phyloP scores from a whole-genome alignment of 306 rosid genomes.

The Datisca glomerata region DNA sequence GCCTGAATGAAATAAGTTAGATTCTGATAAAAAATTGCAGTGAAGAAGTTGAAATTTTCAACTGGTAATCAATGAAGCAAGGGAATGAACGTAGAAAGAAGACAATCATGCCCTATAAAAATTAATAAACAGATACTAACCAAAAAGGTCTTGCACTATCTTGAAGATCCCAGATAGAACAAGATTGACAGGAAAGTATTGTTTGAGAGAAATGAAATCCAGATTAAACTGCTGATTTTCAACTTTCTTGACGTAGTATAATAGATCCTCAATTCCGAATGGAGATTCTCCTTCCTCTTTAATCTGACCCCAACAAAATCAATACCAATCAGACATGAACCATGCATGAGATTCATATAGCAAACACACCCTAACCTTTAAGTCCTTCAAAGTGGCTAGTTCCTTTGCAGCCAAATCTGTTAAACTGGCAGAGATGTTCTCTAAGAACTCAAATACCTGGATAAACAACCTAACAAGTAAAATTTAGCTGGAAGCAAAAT shows the following conservation, averaged over 20 bases:
- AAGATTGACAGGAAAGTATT: conserved; percentile 75
- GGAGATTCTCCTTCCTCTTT: conserved; percentile 85
- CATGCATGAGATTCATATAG: conserved; percentile 2
- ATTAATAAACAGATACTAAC: conserved; percentile 25
- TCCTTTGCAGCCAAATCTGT: conserved; percentile 61
- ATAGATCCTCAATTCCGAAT: conserved; percentile 81
- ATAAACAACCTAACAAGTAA: conserved; percentile 6
- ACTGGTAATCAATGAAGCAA: conserved; percentile 3
- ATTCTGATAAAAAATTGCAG: conserved; percentile 5
- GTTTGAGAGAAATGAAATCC: conserved; percentile 74
- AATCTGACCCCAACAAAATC: conserved; percentile 43
- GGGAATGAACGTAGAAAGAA: conserved; percentile 5
- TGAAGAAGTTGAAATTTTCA: conserved; percentile 1
- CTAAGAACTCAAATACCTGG: conserved; percentile 89
- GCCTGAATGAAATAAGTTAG: conserved; percentile 39
- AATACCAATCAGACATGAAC: conserved; percentile 19
- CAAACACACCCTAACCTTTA: conserved; percentile 37
- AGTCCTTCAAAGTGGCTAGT: conserved; percentile 57
- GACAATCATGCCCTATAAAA: conserved; percentile 9
- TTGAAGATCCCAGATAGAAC: conserved; percentile 91
- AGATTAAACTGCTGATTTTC: conserved; percentile 57
- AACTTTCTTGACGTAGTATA: conserved; percentile 60
- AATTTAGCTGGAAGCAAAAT: no score
- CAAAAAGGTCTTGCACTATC: conserved; percentile 80
- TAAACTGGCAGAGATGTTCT: conserved; percentile 60